Percentiles rank a stretch among this genome's conserved stretches.
phyloP scores from a whole-genome alignment of 2,329 filamentous ascomycete genomes.

The Aspergillus ibericus region DNA sequence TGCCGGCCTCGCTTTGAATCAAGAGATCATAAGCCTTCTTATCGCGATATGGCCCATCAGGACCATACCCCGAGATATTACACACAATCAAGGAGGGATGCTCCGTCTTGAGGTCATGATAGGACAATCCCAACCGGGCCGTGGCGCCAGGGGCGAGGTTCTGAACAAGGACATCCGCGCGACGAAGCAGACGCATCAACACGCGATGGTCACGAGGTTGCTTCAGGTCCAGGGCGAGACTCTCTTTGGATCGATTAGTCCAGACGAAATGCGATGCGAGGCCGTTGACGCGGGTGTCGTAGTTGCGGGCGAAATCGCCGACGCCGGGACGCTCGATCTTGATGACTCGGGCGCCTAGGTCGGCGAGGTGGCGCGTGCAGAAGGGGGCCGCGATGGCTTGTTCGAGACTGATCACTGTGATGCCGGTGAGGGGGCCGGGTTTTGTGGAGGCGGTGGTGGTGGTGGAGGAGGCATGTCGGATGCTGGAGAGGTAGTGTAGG shows the following conservation, averaged over 20 bases:
- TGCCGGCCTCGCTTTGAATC: constrained; percentile 56
- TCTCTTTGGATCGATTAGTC: constrained; percentile 57
- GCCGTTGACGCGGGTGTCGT: constrained; percentile 53
- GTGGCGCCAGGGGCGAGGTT: constrained; percentile 55
- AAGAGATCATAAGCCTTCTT: constrained; percentile 60
- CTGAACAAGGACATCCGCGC: constrained; percentile 55
- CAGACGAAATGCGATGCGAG: constrained; percentile 58
- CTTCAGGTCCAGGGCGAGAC: constrained; percentile 54
- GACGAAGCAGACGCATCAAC: constrained; percentile 46
- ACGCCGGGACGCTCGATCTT: constrained; percentile 55
- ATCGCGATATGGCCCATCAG: constrained; percentile 52
- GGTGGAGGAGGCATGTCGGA: constrained; percentile 8
- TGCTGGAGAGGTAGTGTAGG: neutral
- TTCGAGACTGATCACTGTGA: constrained; percentile 55
- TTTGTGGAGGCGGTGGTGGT: neutral
- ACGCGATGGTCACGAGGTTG: constrained; percentile 43
- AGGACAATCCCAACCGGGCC: constrained; percentile 50
- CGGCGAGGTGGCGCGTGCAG: constrained; percentile 56
- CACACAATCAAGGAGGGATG: constrained; percentile 54
- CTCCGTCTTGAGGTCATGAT: constrained; percentile 43
- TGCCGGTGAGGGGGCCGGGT: constrained; percentile 41
- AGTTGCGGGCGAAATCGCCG: constrained; percentile 55
- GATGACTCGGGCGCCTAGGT: constrained; percentile 56
- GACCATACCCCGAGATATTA: constrained; percentile 56
- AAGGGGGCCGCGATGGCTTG: constrained; percentile 58